Percentiles rank a stretch among this genome's conserved stretches.
These are phyloP conservation scores for Datisca glomerata DNA, from an alignment of 306 rosid genomes.

Conservation along the genomic window DNA sequence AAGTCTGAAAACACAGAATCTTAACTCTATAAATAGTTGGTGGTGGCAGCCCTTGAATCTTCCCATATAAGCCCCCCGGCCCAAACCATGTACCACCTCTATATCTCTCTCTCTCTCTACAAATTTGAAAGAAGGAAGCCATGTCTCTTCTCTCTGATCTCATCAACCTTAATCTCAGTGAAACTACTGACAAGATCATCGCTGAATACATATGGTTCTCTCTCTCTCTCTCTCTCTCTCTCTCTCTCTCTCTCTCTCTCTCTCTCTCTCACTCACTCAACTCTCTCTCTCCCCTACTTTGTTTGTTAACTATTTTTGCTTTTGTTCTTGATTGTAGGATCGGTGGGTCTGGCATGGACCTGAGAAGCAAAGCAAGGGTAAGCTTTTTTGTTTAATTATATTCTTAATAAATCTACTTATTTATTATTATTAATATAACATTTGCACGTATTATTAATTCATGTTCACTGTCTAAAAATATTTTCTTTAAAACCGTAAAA, in stretches of 20 bases:
- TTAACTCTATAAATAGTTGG: no score
- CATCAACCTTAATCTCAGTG: conserved; percentile 54
- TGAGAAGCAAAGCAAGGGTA: conserved; percentile 55
- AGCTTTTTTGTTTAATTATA: background rate
- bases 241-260: background rate
- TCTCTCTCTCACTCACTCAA: background rate
- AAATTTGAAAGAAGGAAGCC: no score
- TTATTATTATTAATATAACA: no score
- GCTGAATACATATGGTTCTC: conserved; percentile 84
- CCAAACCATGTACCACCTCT: no score
- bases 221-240: background rate
- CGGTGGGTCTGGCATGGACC: conserved; percentile 46
- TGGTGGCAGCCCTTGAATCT: no score
- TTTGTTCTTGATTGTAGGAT: conserved; percentile 18
- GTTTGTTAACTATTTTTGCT: no score
- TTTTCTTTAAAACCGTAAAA: background rate
- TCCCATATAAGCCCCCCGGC: no score
- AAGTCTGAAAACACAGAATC: no score
- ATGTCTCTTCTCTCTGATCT: conserved; percentile 59
- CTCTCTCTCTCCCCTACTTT: background rate
- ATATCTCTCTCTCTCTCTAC: no score
- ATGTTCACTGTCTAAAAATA: background rate
- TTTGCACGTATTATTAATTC: no score
- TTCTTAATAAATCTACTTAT: background rate
- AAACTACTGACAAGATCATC: conserved; percentile 46